These are phyloP conservation scores for Klebsormidium nitens DNA, from an alignment of 139 green algal genomes.

Conservation along the genomic window DNA sequence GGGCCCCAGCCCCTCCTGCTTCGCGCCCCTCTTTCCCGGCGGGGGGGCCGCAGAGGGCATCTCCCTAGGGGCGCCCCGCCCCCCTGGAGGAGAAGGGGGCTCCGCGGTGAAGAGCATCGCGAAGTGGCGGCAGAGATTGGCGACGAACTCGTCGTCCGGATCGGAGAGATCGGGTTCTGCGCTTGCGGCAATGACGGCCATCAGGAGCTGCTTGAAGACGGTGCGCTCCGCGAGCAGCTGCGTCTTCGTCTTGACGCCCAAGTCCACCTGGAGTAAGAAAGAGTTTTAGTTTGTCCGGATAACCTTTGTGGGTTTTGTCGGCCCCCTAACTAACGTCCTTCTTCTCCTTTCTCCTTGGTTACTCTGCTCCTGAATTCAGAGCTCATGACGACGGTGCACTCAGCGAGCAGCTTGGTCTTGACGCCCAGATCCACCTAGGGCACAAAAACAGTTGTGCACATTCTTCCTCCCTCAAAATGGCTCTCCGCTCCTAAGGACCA, in stretches of 20 bases:
- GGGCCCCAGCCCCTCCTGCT: background rate
- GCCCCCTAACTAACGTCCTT: background rate
- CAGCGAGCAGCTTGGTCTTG: too few species aligned
- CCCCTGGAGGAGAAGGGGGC: background rate
- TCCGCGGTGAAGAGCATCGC: conserved; percentile 74
- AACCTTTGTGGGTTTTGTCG: background rate
- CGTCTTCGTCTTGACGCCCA: conserved; percentile 49
- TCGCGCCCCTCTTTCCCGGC: conserved; percentile 6
- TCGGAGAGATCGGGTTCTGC: conserved; percentile 53
- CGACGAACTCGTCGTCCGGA: conserved; percentile 57
- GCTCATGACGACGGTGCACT: too few species aligned
- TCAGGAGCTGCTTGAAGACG: conserved; percentile 46
- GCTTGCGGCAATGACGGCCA: conserved; percentile 47
- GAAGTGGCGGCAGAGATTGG: conserved; percentile 75
- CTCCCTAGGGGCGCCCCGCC: background rate
- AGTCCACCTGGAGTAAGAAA: conserved; percentile 35
- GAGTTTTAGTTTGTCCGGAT: background rate
- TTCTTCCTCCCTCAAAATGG: too few species aligned
- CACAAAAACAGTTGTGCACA: too few species aligned
- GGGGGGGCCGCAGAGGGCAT: background rate
- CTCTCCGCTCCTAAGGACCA: too few species aligned
- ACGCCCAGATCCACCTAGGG: too few species aligned
- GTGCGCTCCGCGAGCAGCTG: conserved; percentile 75
- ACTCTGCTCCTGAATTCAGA: too few species aligned
- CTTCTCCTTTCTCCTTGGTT: background rate